Evolutionary conservation across 345 rosid genomes (phyloP).

Genomic region (Nephelium lappaceum): DNA sequence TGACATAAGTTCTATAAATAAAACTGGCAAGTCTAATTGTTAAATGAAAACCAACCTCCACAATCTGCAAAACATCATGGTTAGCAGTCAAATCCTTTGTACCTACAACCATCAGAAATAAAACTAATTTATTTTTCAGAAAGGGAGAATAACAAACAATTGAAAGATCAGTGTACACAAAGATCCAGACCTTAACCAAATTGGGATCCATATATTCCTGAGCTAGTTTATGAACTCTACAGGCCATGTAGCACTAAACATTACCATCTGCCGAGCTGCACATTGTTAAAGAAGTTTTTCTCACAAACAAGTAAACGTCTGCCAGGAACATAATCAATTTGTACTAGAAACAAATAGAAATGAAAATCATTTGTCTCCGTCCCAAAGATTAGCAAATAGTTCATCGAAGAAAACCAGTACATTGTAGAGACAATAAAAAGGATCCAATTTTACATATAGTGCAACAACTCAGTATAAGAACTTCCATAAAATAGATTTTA

Average conservation of each 20-base stretch:
- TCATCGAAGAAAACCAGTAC: background rate
- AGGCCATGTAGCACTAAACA: conserved; percentile 99
- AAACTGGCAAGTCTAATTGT: background rate
- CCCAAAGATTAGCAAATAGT: background rate
- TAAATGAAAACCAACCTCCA: conserved; percentile 60
- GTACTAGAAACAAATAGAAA: background rate
- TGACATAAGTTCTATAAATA: background rate
- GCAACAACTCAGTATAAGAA: background rate
- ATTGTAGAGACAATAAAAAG: background rate
- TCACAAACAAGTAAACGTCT: background rate
- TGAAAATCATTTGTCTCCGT: background rate
- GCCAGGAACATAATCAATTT: background rate
- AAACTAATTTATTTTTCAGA: conserved; percentile 1
- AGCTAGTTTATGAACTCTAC: conserved; percentile 78
- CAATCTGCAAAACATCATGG: conserved; percentile 98
- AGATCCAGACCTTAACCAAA: conserved; percentile 74
- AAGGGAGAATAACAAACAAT: conserved; percentile 4
- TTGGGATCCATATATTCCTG: conserved; percentile 93
- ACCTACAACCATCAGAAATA: conserved; percentile 85
- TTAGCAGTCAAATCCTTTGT: conserved; percentile 97
- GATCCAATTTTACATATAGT: background rate
- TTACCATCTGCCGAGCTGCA: conserved; percentile 90
- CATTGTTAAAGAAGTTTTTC: conserved; percentile 7
- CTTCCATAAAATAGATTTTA: background rate
- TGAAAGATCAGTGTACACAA: conserved; percentile 11